Conservation (phyloP, 352 stramenopile genomes). For the Phytophthora ramorum region DNA sequence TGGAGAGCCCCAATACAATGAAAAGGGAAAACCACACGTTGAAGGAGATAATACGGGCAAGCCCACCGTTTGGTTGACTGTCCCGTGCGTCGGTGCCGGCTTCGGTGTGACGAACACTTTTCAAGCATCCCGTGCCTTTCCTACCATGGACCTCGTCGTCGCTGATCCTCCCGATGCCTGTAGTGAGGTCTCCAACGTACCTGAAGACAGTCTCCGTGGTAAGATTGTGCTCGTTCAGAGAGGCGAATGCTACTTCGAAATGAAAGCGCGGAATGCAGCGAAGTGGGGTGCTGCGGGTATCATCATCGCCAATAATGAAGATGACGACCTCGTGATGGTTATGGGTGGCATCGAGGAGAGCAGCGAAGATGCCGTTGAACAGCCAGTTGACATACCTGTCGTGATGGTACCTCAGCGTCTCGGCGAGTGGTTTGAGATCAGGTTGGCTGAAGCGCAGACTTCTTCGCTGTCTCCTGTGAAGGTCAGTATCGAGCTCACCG, state of each 20-base stretch:
- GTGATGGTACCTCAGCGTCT: constrained; percentile 74
- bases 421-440: constrained; percentile 60
- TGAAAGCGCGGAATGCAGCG: constrained; percentile 64
- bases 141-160: constrained; percentile 43
- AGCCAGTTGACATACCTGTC: constrained; percentile 45
- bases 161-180: constrained; percentile 66
- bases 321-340: constrained; percentile 78
- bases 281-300: constrained; percentile 55
- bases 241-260: constrained; percentile 80
- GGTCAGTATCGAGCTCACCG: constrained; percentile 47
- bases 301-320: constrained; percentile 71
- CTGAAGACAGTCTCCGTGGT: constrained; percentile 37
- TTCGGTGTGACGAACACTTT: constrained; percentile 61
- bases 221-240: constrained; percentile 62
- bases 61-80: constrained; percentile 36
- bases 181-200: constrained; percentile 38
- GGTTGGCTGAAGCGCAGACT: constrained; percentile 22
- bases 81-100: constrained; percentile 67
- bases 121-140: constrained; percentile 31
- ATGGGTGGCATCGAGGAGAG: constrained; percentile 61
- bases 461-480: constrained; percentile 33
- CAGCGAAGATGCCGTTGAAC: constrained; percentile 21
- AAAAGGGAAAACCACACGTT: constrained; percentile 17
- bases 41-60: constrained; percentile 18
- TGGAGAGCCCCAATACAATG: constrained; percentile 17